These are phyloP conservation scores for Starmerella stigmatis DNA, from an alignment of 805 yeast genomes.

Conservation along the genomic window DNA sequence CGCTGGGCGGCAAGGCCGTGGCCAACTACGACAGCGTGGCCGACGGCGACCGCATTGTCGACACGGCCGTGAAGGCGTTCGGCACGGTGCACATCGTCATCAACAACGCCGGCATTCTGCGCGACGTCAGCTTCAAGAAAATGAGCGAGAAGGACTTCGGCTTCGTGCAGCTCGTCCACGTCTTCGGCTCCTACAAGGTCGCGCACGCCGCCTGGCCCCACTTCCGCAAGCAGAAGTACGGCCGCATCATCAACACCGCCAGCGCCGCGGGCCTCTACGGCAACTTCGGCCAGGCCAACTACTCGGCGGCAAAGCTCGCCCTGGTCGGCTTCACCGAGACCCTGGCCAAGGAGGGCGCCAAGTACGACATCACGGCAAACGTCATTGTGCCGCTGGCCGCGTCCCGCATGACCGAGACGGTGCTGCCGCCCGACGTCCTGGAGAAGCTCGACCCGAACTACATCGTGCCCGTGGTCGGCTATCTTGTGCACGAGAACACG, in stretches of 20 bases:
- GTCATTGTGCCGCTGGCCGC: slow-evolving; percentile 91
- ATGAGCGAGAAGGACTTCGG: slow-evolving; percentile 74
- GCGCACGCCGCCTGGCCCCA: slow-evolving; percentile 89
- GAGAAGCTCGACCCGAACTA: slow-evolving; percentile 75
- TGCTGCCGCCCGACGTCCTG: slow-evolving; percentile 76
- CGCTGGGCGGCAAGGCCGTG: slow-evolving; percentile 74
- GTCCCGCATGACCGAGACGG: slow-evolving; percentile 89
- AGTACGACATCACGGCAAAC: slow-evolving; percentile 72
- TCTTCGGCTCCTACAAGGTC: slow-evolving; percentile 77
- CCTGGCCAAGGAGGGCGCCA: slow-evolving; percentile 85
- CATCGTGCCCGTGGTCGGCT: slow-evolving; percentile 83
- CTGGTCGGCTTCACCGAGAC: slow-evolving; percentile 88
- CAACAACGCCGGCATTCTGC: slow-evolving; percentile 90
- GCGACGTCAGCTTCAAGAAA: slow-evolving; percentile 78
- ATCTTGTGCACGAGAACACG: slow-evolving; percentile 56
- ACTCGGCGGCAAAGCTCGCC: slow-evolving; percentile 86
- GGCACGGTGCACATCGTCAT: slow-evolving; percentile 82
- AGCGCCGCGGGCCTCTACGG: slow-evolving; percentile 97
- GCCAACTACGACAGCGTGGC: slow-evolving; percentile 89
- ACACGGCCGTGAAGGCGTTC: slow-evolving; percentile 74
- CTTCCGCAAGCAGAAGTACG: slow-evolving; percentile 72
- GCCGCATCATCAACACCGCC: slow-evolving; percentile 85
- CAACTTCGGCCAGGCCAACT: slow-evolving; percentile 92
- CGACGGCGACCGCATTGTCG: slow-evolving; percentile 72
- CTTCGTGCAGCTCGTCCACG: slow-evolving; percentile 74